Base-by-base conservation (phyloP, 495 filamentous ascomycete species). In the Trichoderma asperelloides region DNA sequence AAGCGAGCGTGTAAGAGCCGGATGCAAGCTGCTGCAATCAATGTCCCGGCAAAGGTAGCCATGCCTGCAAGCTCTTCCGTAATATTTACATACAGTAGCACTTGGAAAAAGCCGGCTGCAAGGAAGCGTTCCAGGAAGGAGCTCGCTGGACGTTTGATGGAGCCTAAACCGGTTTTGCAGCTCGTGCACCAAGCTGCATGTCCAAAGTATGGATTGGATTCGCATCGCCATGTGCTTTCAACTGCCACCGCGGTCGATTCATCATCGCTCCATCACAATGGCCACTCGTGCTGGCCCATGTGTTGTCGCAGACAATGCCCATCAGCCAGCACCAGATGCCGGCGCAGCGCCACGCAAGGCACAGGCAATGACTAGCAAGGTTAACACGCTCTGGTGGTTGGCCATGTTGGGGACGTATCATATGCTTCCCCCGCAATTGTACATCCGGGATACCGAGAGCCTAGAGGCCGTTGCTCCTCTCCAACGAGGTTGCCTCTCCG, bases 291-390 rank as follows among this genome's bases (percentile, higher is more conserved):
- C 49, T n/a, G 49, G 25, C 15, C n/a, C 27, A 60, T 28, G 12
- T 3, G 11, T 27, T 30, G 23, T 25, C 13, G 23, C 25, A 16
- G 15, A 11, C 43, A 47, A 3, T 47, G 15, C 21, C 47, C 47
- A 21, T 51, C 47, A 21, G n/a, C 47, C 18, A 9, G 47, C 47
- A 51, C 6, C 47, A 51, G 5, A 25, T 21, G 25, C 55, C 6
- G 55, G 55, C 27, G 55, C 55, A 60, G 27, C 55, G 55, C 55
- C 55, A 60, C 55, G 55, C 55, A 60, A 60, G 55, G 55, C 55
- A 60, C 55, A 60, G 55, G 23, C 27, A 60, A 37, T 12, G 27
- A 60, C 55, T 60, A 60, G 25, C n/a, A 51, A 1, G n/a, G 49
- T 23, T n/a, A 6, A 18, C 18, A 47, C n/a, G n/a, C 43, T 18